phyloP scores from a whole-genome alignment of 2,329 filamentous ascomycete species.

The Colletotrichum siamense region DNA sequence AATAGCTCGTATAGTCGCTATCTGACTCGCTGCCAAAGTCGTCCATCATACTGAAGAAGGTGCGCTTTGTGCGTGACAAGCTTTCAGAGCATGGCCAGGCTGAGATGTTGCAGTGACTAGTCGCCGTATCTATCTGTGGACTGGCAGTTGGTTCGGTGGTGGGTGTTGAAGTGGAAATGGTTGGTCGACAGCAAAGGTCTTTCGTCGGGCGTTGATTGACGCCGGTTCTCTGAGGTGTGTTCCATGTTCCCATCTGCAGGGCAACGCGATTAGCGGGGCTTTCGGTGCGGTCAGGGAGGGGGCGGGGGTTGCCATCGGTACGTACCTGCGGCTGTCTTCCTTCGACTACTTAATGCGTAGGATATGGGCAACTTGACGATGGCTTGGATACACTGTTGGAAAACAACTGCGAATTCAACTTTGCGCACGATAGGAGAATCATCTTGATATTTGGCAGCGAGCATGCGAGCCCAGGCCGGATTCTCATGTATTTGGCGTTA shows the following conservation, averaged over 20 bases:
- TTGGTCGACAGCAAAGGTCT: neutral
- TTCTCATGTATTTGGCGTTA: neutral
- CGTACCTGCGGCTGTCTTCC: neutral
- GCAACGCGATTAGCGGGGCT: conserved; percentile 18
- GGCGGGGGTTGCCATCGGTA: neutral
- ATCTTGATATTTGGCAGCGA: neutral
- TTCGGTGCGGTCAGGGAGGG: neutral
- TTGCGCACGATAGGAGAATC: neutral
- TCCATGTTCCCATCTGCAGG: neutral
- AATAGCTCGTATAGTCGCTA: conserved; percentile 99
- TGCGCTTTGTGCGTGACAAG: conserved; percentile 16
- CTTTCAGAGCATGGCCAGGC: conserved; percentile 12
- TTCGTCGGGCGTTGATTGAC: neutral
- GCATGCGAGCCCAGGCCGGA: neutral
- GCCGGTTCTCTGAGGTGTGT: conserved; percentile 2
- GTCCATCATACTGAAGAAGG: conserved; percentile 70
- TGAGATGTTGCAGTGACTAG: neutral
- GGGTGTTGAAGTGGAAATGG: neutral
- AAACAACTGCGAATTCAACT: neutral
- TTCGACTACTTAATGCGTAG: neutral
- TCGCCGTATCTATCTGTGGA: neutral
- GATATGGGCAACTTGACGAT: neutral
- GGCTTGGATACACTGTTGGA: neutral
- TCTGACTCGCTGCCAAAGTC: conserved; percentile 98
- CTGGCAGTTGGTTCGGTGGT: neutral